These are phyloP conservation scores for Suillus tomentosus DNA, from an alignment of 768 basidiomycete genomes.

Conservation along the genomic window DNA sequence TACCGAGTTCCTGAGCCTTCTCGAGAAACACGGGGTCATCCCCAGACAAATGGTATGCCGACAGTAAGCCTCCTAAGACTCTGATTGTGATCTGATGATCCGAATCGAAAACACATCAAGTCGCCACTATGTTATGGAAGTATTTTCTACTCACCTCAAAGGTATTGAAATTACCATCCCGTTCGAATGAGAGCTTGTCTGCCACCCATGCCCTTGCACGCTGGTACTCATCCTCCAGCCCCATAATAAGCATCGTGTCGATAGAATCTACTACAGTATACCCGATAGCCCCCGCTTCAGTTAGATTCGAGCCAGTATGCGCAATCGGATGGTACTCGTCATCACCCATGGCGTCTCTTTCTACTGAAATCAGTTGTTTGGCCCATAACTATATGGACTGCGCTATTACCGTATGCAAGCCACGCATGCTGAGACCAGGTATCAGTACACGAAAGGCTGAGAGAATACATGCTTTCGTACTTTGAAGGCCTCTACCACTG, in stretches of 20 bases:
- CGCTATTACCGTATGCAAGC: constrained; percentile 69
- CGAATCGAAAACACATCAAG: constrained; percentile 7
- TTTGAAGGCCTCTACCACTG: constrained; percentile 78
- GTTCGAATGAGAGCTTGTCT: constrained; percentile 68
- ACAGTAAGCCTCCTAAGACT: constrained; percentile 85
- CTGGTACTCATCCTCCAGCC: constrained; percentile 73
- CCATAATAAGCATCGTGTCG: constrained; percentile 88
- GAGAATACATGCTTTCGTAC: constrained; percentile 40
- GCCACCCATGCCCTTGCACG: constrained; percentile 80
- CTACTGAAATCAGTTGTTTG: constrained; percentile 41
- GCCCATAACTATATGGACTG: constrained; percentile 19
- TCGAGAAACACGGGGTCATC: constrained; percentile 70
- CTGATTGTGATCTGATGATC: constrained; percentile 81
- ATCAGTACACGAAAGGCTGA: constrained; percentile 4
- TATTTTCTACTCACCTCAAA: constrained; percentile 70
- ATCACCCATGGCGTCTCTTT: constrained; percentile 86
- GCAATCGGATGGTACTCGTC: constrained; percentile 92
- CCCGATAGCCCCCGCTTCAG: constrained; percentile 77
- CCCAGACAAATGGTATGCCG: constrained; percentile 78
- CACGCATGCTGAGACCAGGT: constrained; percentile 67
- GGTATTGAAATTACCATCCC: constrained; percentile 78
- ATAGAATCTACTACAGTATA: constrained; percentile 89
- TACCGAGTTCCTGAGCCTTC: constrained; percentile 80
- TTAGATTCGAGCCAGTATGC: constrained; percentile 74
- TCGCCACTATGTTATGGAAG: not conserved